Base-by-base conservation (phyloP, 208 protist species). In the Crithidia sp. region DNA sequence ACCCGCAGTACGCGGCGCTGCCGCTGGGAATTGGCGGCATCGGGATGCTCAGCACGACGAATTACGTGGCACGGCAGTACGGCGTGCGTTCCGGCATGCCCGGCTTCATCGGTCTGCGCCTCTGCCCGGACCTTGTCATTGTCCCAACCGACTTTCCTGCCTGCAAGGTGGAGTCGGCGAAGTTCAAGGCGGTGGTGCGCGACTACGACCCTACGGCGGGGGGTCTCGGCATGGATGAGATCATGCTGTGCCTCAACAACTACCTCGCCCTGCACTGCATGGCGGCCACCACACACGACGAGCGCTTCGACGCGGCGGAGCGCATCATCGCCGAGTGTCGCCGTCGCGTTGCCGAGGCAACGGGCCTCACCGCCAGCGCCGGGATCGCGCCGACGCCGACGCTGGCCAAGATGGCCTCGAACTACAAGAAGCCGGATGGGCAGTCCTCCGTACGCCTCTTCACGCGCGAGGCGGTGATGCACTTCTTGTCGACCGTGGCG, bases 21-120 rank as follows among this genome's bases (percentile, higher is more conserved):
- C 97, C 97, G 19, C 85, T 99, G 8, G 98, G 91, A 5, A 93
- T 99, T 14, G 98, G 98, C 13, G 79, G 81, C 28, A 82, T 81
- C 66, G 59, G 81, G 14, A 99, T 98, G 98, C 82, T 99, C 8
- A 88, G 70, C 13, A 99, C 98, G 12, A 89, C 92, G 4, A 98
- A 98, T 81, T 99, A 99, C 77, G 76, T 93, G 5, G 98, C 98
- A 9, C 83, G 98, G 12, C 76, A 92, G 63, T 98, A 89, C 73
- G 98, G 98, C 36, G 96, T 99, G 41, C 89, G 96, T 4, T 82
- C 87, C 5, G 98, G 95, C 9, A 99, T 99, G 98, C 93, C 97
- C 2, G 97, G 97, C 36, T 98, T 96, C 74, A 96, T 98, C 65
- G 95, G 83, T 4, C 37, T 80, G 61, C 87, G 86, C 54, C 84